phyloP scores from a whole-genome alignment of 345 rosid species.

The Nasturtium officinale region DNA sequence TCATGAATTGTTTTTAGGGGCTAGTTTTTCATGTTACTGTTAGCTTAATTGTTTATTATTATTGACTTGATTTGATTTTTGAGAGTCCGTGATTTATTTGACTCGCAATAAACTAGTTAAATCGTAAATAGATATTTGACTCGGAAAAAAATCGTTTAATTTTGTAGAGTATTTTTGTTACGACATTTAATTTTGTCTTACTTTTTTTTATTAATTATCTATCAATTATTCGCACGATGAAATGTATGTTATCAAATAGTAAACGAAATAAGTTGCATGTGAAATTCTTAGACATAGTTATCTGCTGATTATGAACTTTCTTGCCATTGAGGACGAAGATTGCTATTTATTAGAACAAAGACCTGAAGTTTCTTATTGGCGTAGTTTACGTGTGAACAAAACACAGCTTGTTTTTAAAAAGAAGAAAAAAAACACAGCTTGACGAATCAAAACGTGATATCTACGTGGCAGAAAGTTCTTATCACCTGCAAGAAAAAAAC shows the following conservation, averaged over 20 bases:
- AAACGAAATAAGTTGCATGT: background rate
- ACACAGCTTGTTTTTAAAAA: slow-evolving; percentile 27
- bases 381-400: slow-evolving; percentile 40
- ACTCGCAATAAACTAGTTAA: no score
- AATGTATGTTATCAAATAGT: background rate
- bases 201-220: background rate
- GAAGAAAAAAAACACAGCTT: slow-evolving; percentile 19
- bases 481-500: background rate
- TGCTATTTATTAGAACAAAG: no score
- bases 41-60: no score
- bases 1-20: no score
- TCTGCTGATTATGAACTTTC: background rate
- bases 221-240: background rate
- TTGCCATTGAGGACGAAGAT: no score
- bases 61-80: no score
- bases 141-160: background rate
- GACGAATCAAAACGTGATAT: slow-evolving; percentile 36
- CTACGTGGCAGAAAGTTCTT: slow-evolving; percentile 20
- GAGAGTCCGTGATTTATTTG: no score
- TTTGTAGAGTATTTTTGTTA: background rate
- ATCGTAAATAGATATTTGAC: no score
- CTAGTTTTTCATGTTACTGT: no score
- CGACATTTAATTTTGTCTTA: no score
- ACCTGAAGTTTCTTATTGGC: no score
- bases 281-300: background rate